These are phyloP conservation scores for Favolaschia claudopus DNA, from an alignment of 768 basidiomycete species.

Conservation along the genomic window DNA sequence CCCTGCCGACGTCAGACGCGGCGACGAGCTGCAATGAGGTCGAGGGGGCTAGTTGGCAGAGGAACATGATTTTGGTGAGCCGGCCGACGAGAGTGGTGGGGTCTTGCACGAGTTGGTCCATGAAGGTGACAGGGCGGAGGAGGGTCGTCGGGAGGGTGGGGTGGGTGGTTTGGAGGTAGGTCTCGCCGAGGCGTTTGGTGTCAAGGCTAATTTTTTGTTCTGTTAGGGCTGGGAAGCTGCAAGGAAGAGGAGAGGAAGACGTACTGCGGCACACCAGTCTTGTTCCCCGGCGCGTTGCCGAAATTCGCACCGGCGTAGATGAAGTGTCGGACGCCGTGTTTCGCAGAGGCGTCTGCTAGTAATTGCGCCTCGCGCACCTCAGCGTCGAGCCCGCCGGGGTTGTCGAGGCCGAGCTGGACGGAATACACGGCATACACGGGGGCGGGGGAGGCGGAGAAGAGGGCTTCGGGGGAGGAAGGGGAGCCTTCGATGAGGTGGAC, in stretches of 20 bases:
- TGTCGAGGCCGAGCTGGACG: slow-evolving; percentile 22
- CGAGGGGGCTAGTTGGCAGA: slow-evolving; percentile 13
- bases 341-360: slow-evolving; percentile 13
- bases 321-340: slow-evolving; percentile 10
- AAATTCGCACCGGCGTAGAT: slow-evolving; percentile 18
- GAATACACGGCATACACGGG: slow-evolving; percentile 17
- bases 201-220: slow-evolving; percentile 5
- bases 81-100: slow-evolving; percentile 3
- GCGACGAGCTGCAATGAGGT: slow-evolving; percentile 17
- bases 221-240: too few species aligned
- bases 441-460: slow-evolving; percentile 12
- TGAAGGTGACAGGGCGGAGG: slow-evolving; percentile 19
- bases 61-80: slow-evolving; percentile 21
- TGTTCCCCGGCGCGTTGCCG: not conserved
- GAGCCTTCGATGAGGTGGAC: slow-evolving; percentile 4
- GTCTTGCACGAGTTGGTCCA: slow-evolving; percentile 19
- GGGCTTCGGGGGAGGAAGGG: not conserved
- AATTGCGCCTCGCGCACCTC: slow-evolving; percentile 4
- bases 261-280: slow-evolving; percentile 12
- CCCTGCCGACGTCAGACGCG: slow-evolving; percentile 8
- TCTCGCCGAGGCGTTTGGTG: slow-evolving; percentile 4
- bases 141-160: slow-evolving; percentile 8
- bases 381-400: slow-evolving; percentile 3
- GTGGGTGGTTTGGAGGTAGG: slow-evolving; percentile 5
- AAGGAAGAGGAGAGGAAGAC: not conserved